A percentile compares a stretch with the other conserved stretches of the same genome.
phyloP scores from a whole-genome alignment of 768 basidiomycete genomes.

The Cystoderma amianthinum region DNA sequence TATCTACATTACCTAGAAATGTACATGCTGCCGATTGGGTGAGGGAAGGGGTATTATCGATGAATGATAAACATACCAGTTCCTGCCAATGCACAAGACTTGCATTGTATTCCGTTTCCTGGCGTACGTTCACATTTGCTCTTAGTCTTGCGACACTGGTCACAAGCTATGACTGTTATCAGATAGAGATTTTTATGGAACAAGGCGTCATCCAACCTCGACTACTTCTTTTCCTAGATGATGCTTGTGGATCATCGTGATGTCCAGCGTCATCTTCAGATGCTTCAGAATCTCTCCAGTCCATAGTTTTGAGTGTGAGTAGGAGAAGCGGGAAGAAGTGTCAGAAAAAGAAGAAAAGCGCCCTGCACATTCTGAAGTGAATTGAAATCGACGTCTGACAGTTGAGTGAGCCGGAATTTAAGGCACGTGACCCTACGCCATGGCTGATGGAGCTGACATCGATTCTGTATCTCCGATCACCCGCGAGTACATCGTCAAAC shows the following conservation, averaged over 20 bases:
- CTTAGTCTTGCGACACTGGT: constrained; percentile 84
- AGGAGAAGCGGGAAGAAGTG: constrained; percentile 13
- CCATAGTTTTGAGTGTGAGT: constrained; percentile 25
- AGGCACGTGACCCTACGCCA: constrained; percentile 2
- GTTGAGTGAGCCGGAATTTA: not conserved
- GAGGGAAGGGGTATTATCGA: not conserved
- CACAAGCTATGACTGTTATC: constrained; percentile 50
- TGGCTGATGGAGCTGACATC: constrained; percentile 1
- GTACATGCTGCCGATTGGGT: constrained; percentile 44
- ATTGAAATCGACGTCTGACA: not conserved
- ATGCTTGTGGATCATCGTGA: constrained; percentile 28
- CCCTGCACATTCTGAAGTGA: not conserved
- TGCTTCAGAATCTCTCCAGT: constrained; percentile 54
- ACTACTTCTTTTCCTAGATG: constrained; percentile 54
- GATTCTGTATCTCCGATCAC: not conserved
- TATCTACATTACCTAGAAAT: constrained; percentile 41
- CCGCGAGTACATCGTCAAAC: not conserved
- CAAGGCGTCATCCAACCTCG: constrained; percentile 32
- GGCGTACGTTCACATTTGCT: constrained; percentile 70
- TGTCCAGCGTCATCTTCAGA: constrained; percentile 48
- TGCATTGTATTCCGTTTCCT: constrained; percentile 45
- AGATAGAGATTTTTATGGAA: not conserved
- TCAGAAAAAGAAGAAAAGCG: constrained; percentile 9
- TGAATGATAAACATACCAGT: constrained; percentile 33
- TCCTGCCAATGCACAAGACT: constrained; percentile 53